Evolutionary conservation across 1,284 basidiomycete species (phyloP).

Genomic region (Prillingera fragicola): DNA sequence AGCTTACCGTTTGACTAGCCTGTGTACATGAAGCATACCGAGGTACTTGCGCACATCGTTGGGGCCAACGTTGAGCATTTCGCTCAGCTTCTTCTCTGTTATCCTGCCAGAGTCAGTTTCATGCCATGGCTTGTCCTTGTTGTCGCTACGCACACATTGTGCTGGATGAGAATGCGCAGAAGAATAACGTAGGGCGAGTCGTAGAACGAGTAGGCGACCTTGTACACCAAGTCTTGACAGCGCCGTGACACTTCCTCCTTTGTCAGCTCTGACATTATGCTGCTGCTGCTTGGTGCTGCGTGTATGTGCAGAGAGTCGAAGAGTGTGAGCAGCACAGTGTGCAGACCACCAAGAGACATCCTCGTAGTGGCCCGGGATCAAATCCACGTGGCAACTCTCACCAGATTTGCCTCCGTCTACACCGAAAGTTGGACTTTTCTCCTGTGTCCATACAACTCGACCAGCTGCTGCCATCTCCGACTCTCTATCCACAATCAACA

Average conservation of each 20-base stretch:
- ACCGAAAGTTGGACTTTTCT: too few species aligned
- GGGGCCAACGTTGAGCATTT: conserved; percentile 76
- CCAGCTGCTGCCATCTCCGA: too few species aligned
- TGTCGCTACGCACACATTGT: conserved; percentile 89
- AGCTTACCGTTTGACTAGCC: conserved; percentile 71
- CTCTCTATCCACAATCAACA: too few species aligned
- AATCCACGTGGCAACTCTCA: too few species aligned
- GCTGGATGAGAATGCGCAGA: conserved; percentile 83
- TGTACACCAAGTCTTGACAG: conserved; percentile 65
- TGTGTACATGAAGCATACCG: conserved; percentile 76
- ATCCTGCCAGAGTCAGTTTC: conserved; percentile 19
- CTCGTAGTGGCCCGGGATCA: too few species aligned
- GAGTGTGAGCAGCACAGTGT: too few species aligned
- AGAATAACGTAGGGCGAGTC: conserved; percentile 86
- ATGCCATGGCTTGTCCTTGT: too few species aligned
- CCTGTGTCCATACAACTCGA: too few species aligned
- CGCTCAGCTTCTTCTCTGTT: conserved; percentile 61
- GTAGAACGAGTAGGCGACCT: conserved; percentile 90
- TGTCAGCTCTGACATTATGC: conserved; percentile 22
- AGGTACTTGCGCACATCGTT: conserved; percentile 92
- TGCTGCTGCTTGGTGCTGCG: too few species aligned
- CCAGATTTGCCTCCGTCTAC: too few species aligned
- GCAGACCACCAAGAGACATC: too few species aligned
- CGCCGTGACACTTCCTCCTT: conserved; percentile 31
- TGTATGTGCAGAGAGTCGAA: too few species aligned